These are phyloP conservation scores for Alternaria metachromatica DNA, from an alignment of 2,329 filamentous ascomycete genomes.

Conservation along the genomic window DNA sequence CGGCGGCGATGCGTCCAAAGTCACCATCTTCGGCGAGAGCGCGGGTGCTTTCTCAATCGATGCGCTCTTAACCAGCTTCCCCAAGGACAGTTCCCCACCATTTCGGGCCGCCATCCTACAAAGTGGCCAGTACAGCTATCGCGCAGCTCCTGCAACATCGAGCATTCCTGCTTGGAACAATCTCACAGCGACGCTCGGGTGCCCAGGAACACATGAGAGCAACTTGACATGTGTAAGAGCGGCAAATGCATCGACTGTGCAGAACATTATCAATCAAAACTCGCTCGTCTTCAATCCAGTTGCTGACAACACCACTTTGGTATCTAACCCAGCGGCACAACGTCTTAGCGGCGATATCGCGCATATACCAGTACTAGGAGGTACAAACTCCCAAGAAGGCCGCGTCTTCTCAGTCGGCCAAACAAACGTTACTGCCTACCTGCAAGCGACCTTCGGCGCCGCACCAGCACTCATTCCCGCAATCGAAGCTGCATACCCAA, in stretches of 20 bases:
- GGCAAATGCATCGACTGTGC: constrained; percentile 24
- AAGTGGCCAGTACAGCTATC: constrained; percentile 35
- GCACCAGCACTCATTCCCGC: constrained; percentile 18
- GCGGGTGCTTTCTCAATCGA: constrained; percentile 37
- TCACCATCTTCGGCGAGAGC: constrained; percentile 54
- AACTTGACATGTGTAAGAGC: constrained; percentile 34
- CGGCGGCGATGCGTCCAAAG: constrained; percentile 56
- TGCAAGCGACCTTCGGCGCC: constrained; percentile 21
- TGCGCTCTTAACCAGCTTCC: constrained; percentile 35
- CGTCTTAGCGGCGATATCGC: constrained; percentile 32
- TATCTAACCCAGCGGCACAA: constrained; percentile 22
- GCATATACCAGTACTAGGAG: constrained; percentile 32
- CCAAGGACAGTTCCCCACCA: constrained; percentile 25
- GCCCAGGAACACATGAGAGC: constrained; percentile 20
- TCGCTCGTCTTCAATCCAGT: constrained; percentile 27
- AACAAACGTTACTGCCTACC: constrained; percentile 23
- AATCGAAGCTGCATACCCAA: constrained; percentile 31
- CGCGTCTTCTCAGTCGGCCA: constrained; percentile 28
- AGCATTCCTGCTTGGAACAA: constrained; percentile 29
- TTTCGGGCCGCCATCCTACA: constrained; percentile 41
- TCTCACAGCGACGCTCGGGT: constrained; percentile 28
- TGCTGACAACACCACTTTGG: constrained; percentile 31
- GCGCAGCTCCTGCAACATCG: constrained; percentile 10
- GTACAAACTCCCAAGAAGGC: constrained; percentile 37
- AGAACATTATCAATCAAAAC: constrained; percentile 25